Base-by-base conservation (phyloP, 306 rosid species). In the Cicer bijugum region DNA sequence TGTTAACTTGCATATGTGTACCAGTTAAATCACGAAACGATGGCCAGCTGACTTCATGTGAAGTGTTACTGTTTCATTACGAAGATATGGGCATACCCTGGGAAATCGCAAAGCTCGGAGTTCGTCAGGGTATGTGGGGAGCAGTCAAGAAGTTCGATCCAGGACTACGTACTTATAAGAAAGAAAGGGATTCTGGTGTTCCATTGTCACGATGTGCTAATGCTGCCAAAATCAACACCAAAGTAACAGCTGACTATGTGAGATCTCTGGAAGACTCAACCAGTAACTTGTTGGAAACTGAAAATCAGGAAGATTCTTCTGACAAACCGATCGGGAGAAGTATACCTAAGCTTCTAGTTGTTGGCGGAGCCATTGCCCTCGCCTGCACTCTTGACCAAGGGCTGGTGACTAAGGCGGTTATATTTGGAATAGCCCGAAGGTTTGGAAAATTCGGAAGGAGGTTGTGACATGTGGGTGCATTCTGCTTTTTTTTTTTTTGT, bases 41-140 rank as follows among this genome's bases (percentile, higher is more conserved):
- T 46, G 93, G 85, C 38, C 86, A 83, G 81, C 72, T 85, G 69
- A 89, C 91, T 51, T 84, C 99, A 51, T 94, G 97, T 51, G 99
- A 94, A 85, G 88, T 94, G 71, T 63, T 91, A 51, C 74, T 94
- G 69, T 94, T 88, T 87, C 99, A 94, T 64, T 80, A 88, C 0
- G 99, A 94, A 83, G 99, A 91, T 84, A 94, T 94, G 99, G 99
- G 99, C n/a, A 94, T 94, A 12, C 97, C 97, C 11, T 89, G 99
- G 99, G 99, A 94, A 84, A 81, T 94, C 17, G 97, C 99, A 1
- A 94, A 94, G 79, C 92, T 94, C 12, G 99, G 97, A 69, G 89
- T 94, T 48, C 90, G 90, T 60, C 92, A 89, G 76, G 99, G 99
- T 5, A 94, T 94, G 99, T 94, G 99, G 99, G 99, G 99, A 72